Conservation (phyloP, 768 basidiomycete species). For the Kockovaella imperatae region DNA sequence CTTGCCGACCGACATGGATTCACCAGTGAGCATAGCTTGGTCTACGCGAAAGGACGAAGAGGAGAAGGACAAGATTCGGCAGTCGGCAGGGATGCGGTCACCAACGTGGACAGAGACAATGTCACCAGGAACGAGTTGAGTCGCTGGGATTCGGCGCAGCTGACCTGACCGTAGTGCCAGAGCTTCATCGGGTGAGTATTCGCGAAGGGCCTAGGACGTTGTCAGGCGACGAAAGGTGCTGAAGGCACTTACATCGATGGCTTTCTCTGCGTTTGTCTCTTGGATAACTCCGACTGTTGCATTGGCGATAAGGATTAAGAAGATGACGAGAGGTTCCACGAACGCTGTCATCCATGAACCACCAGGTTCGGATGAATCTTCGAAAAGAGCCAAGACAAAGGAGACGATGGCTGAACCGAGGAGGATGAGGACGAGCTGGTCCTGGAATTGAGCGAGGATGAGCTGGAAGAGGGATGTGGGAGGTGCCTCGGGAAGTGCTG, state of each 20-base stretch:
- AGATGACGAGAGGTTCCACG: slow-evolving; percentile 89
- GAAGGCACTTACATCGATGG: slow-evolving; percentile 73
- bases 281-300: slow-evolving; percentile 97
- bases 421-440: slow-evolving; percentile 93
- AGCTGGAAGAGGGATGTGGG: slow-evolving; percentile 87
- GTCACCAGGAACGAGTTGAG: slow-evolving; percentile 89
- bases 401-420: slow-evolving; percentile 89
- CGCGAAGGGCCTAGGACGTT: slow-evolving; percentile 69
- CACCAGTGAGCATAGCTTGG: slow-evolving; percentile 94
- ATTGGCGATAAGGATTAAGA: slow-evolving; percentile 91
- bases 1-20: slow-evolving; percentile 84
- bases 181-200: slow-evolving; percentile 95
- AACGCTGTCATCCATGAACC: slow-evolving; percentile 65
- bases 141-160: slow-evolving; percentile 66
- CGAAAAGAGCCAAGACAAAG: slow-evolving; percentile 81
- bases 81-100: slow-evolving; percentile 92
- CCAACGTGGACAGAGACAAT: slow-evolving; percentile 85
- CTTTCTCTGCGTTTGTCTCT: slow-evolving; percentile 90
- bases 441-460: slow-evolving; percentile 97
- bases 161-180: slow-evolving; percentile 72
- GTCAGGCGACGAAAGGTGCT: not conserved
- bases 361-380: slow-evolving; percentile 61
- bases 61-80: slow-evolving; percentile 75
- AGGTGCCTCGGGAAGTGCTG: slow-evolving; percentile 88
- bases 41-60: slow-evolving; percentile 92